Evolutionary conservation across 2,329 filamentous ascomycete species (phyloP), one percentile per base, ranked within the genome.

Genomic region (Pseudonectria foliicola): DNA sequence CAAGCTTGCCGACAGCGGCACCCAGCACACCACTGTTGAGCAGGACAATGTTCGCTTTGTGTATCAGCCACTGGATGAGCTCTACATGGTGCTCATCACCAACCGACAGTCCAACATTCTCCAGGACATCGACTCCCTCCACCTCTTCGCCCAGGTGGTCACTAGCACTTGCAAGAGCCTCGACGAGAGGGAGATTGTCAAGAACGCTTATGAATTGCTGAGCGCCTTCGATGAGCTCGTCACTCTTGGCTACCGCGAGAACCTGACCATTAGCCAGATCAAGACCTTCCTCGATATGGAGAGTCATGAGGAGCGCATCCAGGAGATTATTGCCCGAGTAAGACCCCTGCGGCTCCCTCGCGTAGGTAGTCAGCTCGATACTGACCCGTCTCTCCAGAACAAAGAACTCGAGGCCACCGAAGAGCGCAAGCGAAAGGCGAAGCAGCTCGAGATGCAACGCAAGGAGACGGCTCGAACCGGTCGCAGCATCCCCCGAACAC

Each of bases 211-310:
- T 59, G 93, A 98, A 60, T 73, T 98, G 27, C 79, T 98, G 45
- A 93, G 86, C 61, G 92, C 92, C 30, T 98, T 96, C 55, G 92
- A 98, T 56, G 92, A 98, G 68, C 75, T 98, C 39, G 90, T 98
- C 41, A 95, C 90, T 1, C 71, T 95, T 44, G 92, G 92, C 10
- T 96, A 98, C 67, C 70, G 92, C 55, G 92, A 98, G 68, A 98
- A 98, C 63, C 68, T 98, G 50, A 93, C 90, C 15, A 77, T 98
- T 53, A 86, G 81, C 64, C 93, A 98, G 67, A 98, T 98, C 71
- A 95, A 93, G 75, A 95, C 92, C 3, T 98, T 98, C 72, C 65
- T 98, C 50, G 93, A 96, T 58, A 98, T 98, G 92, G 92, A 98
- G 64, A 92, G 84, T 63, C 92, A 98, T 56, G 93, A 98, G 66